phyloP scores from a whole-genome alignment of 2,329 filamentous ascomycete species.

The Sclerotiophoma versabilis region DNA sequence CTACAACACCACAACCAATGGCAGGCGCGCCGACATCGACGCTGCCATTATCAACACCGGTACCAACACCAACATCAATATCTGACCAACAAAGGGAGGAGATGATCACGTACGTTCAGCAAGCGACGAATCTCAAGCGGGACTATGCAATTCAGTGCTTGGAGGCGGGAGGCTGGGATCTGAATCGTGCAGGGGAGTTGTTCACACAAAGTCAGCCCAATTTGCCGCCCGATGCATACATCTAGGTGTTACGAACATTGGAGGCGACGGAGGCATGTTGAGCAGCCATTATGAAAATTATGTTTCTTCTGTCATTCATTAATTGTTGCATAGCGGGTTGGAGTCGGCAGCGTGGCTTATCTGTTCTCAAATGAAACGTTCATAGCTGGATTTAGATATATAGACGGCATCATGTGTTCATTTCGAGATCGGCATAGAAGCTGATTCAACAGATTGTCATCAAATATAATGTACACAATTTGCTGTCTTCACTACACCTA shows the following conservation, averaged over 20 bases:
- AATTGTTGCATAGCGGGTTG: slow-evolving; percentile 12
- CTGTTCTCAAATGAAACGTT: neutral
- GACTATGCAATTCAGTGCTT: slow-evolving; percentile 84
- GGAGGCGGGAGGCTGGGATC: slow-evolving; percentile 79
- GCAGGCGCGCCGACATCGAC: slow-evolving; percentile 52
- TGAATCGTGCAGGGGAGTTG: slow-evolving; percentile 74
- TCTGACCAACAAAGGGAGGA: slow-evolving; percentile 64
- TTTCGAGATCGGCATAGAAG: neutral
- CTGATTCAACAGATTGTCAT: neutral
- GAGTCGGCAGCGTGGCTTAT: neutral
- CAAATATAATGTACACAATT: too few relatives aligned
- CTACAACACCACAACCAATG: slow-evolving; percentile 51
- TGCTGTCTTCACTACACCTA: too few relatives aligned
- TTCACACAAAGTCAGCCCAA: slow-evolving; percentile 76
- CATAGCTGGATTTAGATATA: too few relatives aligned
- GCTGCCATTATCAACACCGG: neutral
- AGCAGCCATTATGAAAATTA: neutral
- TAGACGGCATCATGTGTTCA: too few relatives aligned
- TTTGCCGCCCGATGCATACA: slow-evolving; percentile 54
- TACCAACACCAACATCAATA: neutral
- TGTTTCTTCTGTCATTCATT: neutral
- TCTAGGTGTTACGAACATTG: slow-evolving; percentile 18
- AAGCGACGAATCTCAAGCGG: slow-evolving; percentile 79
- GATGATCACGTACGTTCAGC: slow-evolving; percentile 73
- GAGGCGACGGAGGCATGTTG: slow-evolving; percentile 6